Evolutionary conservation across 306 rosid genomes (phyloP), one percentile per base, ranked within the genome.

Genomic region (Prunus mongolica): DNA sequence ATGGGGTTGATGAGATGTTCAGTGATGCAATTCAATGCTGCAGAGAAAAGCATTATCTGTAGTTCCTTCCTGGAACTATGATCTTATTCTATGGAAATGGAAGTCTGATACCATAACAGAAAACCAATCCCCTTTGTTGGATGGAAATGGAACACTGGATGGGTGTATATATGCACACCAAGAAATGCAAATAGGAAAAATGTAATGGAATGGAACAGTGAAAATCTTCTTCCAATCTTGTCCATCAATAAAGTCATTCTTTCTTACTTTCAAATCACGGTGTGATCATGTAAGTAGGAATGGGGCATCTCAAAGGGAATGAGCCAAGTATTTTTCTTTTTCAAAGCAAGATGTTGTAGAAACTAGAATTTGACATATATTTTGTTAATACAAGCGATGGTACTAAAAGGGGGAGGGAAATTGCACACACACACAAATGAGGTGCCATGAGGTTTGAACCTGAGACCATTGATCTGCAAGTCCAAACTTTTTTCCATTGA

Each of bases 1-100:
- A 88, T 69, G 81, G 88, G 34, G 19, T 86, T 51, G 87, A 87
- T 41, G 84, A 86, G 50, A 86, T 78, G 82, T 60, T 84, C 18
- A 76, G 68, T 0, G 91, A 74, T 45, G 83, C 91, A 75, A 84
- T 86, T 58, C 73, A 79, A 14, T 85, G 83, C 72, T 85, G 86
- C 76, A 85, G 74, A 66, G 79, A 83, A 41, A 86, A 77, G 75
- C 82, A 86, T 27, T 84, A 63, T 77, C 75, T 87, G n/a, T 72
- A 84, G 77, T 46, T 80, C 22, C 49, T 19, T 41, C 32, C n/a
- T 32, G 20, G 41, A 18, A 52, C 6, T 28, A 19, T 52, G 19
- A 28, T 2, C 32, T 24, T 71, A 30, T 28, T 52, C 47, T 70
- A 18, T 44, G 30, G 27, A 18, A 60, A 16, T 41, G 30, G 46